Base-by-base conservation (phyloP, 2,329 filamentous ascomycete species). In the Colletotrichum musicola region DNA sequence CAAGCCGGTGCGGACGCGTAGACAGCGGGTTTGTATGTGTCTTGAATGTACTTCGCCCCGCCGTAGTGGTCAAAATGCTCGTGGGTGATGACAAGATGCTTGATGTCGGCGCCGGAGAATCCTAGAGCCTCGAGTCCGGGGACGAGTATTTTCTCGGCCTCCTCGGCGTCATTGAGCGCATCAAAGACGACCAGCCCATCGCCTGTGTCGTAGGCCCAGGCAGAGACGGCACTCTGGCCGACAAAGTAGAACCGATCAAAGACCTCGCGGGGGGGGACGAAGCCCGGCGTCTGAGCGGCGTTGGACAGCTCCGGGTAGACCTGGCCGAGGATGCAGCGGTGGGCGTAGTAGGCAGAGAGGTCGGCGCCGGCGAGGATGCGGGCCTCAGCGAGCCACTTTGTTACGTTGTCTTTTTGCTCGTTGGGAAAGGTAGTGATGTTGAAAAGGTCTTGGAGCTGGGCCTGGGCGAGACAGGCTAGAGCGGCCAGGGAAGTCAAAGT, bases 31-130 rank as follows among this genome's bases (percentile, higher is more conserved):
- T 60, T 53, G 27, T 71, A 75, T 1, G 59, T 74, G 9, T 75
- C 68, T 49, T 77, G 74, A 0, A 76, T 64, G 57, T 72, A 77
- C 6, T 67, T 51, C 0, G 67, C 74, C 1, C 75, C 75, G 10
- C 75, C 75, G 10, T 75, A 76, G 64, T 77, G 75, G 58, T 76
- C 75, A 16, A 62, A 71, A 53, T 77, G 75, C 68, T 76, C 75
- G 38, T 77, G 75, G 1, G 74, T 76, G 57, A 76, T 72, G 64
- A 76, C 54, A 1, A 77, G 55, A 9, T 71, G 73, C 51, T 83
- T 73, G 14, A 77, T 71, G 50, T 76, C 73, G 6, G n/a, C 49
- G 10, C 71, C 71, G 0, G 56, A 55, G 58, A 71, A 76, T 2
- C 73, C 73, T 16, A 75, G 72, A 2, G 61, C 50, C 35, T 66